Percentiles rank a stretch among this genome's conserved stretches.
phyloP scores from a whole-genome alignment of 202 grass and related monocot genomes.

The Musa balbisiana region DNA sequence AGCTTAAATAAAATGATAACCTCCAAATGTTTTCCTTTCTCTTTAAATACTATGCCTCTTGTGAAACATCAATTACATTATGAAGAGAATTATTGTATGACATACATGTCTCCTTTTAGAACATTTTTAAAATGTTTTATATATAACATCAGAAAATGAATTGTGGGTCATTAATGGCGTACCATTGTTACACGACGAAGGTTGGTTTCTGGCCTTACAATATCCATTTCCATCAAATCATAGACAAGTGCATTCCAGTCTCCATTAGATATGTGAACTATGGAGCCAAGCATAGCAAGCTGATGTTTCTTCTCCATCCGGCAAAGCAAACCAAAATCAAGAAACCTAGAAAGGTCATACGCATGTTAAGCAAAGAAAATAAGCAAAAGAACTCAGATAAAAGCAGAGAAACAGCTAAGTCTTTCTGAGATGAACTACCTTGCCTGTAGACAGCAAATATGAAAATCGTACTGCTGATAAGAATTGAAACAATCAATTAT shows the following conservation, averaged over 20 bases:
- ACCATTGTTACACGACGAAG: slow-evolving; percentile 82
- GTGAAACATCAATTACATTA: neutral
- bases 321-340: slow-evolving; percentile 98
- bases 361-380: slow-evolving; percentile 16
- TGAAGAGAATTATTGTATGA: neutral
- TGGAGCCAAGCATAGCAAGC: slow-evolving; percentile 77
- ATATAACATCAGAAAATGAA: neutral
- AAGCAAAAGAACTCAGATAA: slow-evolving; percentile 17
- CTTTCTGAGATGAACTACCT: neutral
- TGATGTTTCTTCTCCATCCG: slow-evolving; percentile 94
- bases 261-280: slow-evolving; percentile 84
- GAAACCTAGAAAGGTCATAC: slow-evolving; percentile 53
- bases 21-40: neutral
- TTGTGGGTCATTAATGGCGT: slow-evolving; percentile 11
- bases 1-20: neutral
- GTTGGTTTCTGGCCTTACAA: slow-evolving; percentile 74
- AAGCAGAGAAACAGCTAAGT: neutral
- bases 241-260: slow-evolving; percentile 83
- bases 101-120: neutral
- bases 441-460: neutral
- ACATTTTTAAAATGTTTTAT: neutral
- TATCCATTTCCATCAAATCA: slow-evolving; percentile 85
- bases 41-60: neutral
- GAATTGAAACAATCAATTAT: neutral
- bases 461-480: neutral